Conservation (phyloP, 2,329 filamentous ascomycete genomes). For the Colletotrichum orchidophilum region DNA sequence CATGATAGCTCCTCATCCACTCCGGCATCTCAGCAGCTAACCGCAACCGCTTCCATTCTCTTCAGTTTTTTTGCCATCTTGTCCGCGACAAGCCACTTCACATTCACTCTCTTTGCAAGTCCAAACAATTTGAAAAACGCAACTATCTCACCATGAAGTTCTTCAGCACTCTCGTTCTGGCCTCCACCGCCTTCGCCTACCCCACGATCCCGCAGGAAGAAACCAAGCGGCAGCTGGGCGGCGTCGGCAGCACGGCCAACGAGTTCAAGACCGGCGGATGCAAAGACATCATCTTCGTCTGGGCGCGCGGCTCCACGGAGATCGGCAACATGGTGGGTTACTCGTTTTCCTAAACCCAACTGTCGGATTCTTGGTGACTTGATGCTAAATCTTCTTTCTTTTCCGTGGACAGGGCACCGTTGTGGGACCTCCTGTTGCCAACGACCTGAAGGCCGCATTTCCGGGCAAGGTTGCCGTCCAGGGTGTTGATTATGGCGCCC, state of each 20-base stretch:
- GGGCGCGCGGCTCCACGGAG: constrained; percentile 36
- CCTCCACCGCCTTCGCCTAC: constrained; percentile 25
- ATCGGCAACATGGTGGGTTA: constrained; percentile 35
- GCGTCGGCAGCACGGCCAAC: constrained; percentile 30
- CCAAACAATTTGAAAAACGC: not conserved
- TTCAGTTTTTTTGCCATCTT: not conserved
- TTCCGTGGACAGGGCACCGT: constrained; percentile 18
- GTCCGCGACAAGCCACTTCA: constrained; percentile 14
- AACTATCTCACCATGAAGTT: constrained; percentile 22
- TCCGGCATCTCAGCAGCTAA: not conserved
- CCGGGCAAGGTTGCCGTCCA: constrained; percentile 35
- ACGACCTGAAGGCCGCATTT: constrained; percentile 32
- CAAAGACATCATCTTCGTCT: constrained; percentile 37
- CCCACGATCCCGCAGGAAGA: constrained; percentile 24
- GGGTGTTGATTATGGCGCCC: constrained; percentile 46
- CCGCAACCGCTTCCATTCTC: not conserved
- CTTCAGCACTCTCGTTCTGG: constrained; percentile 21
- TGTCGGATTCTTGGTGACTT: not conserved
- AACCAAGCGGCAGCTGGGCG: constrained; percentile 7
- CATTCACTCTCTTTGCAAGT: not conserved
- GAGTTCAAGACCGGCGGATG: constrained; percentile 37
- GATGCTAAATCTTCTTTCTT: not conserved
- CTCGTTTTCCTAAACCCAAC: not conserved
- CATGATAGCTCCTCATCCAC: not conserved
- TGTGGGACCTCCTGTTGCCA: constrained; percentile 32